Evolutionary conservation across 2,329 filamentous ascomycete genomes (phyloP).

Genomic region (Talaromyces sp.): DNA sequence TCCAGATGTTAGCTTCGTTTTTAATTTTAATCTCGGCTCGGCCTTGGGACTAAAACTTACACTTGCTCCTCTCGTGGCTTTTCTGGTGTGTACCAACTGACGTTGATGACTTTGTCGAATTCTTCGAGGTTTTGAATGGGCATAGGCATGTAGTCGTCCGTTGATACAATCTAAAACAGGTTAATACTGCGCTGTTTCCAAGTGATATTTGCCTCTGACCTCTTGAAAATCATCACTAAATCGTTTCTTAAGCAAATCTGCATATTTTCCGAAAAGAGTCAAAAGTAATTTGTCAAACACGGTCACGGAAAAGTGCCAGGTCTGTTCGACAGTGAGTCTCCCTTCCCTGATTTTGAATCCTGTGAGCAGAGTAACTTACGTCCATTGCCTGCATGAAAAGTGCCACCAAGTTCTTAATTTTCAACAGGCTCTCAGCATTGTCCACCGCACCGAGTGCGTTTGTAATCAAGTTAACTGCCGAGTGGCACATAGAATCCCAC

Average conservation of each 20-base stretch:
- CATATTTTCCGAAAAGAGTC: constrained; percentile 89
- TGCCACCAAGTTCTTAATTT: constrained; percentile 87
- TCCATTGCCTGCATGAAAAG: constrained; percentile 99
- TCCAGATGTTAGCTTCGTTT: constrained; percentile 10
- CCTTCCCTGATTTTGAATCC: constrained; percentile 1
- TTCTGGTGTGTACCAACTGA: constrained; percentile 92
- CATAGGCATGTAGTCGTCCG: constrained; percentile 99
- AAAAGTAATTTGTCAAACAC: constrained; percentile 78
- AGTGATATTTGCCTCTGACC: constrained; percentile 37
- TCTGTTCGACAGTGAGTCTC: constrained; percentile 43
- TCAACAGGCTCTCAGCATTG: constrained; percentile 84
- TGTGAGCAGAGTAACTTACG: constrained; percentile 42
- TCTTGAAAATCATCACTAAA: constrained; percentile 97
- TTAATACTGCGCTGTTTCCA: not conserved
- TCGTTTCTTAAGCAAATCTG: constrained; percentile 78
- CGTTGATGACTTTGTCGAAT: constrained; percentile 91
- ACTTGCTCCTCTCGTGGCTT: constrained; percentile 68
- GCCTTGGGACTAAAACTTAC: constrained; percentile 41
- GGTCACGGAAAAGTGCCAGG: constrained; percentile 81
- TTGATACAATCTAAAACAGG: constrained; percentile 57
- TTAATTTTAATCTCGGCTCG: constrained; percentile 10
- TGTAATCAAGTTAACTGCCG: constrained; percentile 73
- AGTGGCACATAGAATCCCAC: constrained; percentile 96
- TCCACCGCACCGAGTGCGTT: constrained; percentile 72
- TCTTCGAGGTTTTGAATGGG: constrained; percentile 84